Percentiles rank a stretch among this genome's conserved stretches.
phyloP scores from a whole-genome alignment of 257 asterid species.

The Salvia splendens region DNA sequence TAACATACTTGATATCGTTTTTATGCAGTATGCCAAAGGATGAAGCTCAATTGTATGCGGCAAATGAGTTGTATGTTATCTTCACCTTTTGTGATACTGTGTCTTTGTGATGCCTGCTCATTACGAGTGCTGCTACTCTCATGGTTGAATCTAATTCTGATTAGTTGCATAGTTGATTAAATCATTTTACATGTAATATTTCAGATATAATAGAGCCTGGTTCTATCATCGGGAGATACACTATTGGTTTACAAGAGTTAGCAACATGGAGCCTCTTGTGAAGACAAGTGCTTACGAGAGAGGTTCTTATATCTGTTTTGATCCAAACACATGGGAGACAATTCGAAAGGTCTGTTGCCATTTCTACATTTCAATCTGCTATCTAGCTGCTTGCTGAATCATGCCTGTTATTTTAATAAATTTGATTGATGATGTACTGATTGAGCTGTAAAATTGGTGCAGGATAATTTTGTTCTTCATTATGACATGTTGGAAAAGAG shows the following conservation, averaged over 20 bases:
- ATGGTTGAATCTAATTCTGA: constrained; percentile 25
- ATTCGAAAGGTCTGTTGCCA: constrained; percentile 70
- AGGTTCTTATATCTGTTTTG: constrained; percentile 87
- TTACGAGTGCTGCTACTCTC: neutral
- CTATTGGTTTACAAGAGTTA: constrained; percentile 70
- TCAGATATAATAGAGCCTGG: constrained; percentile 93
- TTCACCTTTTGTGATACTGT: neutral
- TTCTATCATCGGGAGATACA: constrained; percentile 81
- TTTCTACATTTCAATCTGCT: constrained; percentile 10
- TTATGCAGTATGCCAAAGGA: constrained; percentile 96
- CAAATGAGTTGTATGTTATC: constrained; percentile 83
- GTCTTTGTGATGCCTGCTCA: constrained; percentile 23
- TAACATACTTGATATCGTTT: constrained; percentile 25
- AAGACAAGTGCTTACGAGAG: constrained; percentile 75
- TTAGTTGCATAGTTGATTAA: constrained; percentile 17
- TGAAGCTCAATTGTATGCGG: constrained; percentile 90
- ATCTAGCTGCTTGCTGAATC: constrained; percentile 19
- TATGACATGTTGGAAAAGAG: constrained; percentile 88
- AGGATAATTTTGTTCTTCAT: constrained; percentile 91
- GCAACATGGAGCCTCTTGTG: constrained; percentile 82
- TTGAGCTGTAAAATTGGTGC: constrained; percentile 38
- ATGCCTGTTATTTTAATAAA: neutral
- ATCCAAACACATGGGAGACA: constrained; percentile 98
- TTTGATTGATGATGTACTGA: constrained; percentile 18
- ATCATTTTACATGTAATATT: constrained; percentile 19